Conservation (phyloP, 495 filamentous ascomycete genomes). For the Lasiosphaeria hispida region DNA sequence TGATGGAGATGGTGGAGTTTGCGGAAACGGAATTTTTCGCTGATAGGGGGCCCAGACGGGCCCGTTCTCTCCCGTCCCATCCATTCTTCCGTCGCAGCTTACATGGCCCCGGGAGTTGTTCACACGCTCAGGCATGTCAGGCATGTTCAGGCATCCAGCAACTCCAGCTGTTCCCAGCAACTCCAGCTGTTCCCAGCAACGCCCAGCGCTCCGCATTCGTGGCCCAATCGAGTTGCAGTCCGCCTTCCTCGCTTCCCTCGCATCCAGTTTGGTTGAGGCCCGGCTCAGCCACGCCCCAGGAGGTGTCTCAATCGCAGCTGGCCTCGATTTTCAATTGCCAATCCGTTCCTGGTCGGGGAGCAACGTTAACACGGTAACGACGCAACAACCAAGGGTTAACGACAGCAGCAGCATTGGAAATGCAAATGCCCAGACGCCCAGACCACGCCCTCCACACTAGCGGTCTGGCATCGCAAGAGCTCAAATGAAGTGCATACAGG, state of each 20-base stretch:
- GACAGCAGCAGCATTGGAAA: too few relatives aligned
- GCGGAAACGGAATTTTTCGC: background rate
- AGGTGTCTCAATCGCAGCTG: background rate
- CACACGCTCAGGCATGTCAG: too few relatives aligned
- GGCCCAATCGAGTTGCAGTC: background rate
- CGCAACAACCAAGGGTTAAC: too few relatives aligned
- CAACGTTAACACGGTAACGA: too few relatives aligned
- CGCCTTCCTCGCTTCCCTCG: background rate
- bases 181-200: background rate
- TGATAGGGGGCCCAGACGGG: background rate
- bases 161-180: background rate
- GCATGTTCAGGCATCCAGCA: background rate
- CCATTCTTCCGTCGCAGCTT: background rate
- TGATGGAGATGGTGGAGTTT: background rate
- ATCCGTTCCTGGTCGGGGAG: too few relatives aligned
- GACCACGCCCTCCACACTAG: too few relatives aligned
- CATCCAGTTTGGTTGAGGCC: background rate
- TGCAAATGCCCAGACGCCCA: too few relatives aligned
- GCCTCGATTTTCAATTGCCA: too few relatives aligned
- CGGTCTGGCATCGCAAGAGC: too few relatives aligned
- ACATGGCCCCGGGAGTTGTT: too few relatives aligned
- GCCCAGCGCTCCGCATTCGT: slow-evolving; percentile 1
- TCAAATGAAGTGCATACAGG: too few relatives aligned
- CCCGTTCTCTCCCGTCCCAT: background rate
- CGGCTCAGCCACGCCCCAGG: background rate